Base-by-base conservation (phyloP, 2,329 filamentous ascomycete species). In the Xylariaceae sp. region DNA sequence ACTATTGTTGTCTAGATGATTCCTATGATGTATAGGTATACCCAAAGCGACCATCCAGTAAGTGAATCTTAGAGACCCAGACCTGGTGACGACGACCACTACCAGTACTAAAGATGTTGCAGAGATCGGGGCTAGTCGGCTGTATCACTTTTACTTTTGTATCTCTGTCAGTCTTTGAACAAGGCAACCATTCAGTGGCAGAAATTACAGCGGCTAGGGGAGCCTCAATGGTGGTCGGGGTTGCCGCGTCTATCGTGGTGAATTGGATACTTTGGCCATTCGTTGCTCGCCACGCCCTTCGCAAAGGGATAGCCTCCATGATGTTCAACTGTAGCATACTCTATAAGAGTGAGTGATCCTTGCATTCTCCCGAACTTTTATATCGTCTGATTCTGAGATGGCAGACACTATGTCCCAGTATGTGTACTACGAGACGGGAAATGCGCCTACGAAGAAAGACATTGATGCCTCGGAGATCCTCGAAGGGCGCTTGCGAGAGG, bases 191-290 rank as follows among this genome's bases (percentile, higher is more conserved):
- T 6, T 73, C 75, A 0, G 65, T 72, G 3, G 65, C 69, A 2
- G 62, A 70, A 3, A 71, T 78, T 5, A 75, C 75, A 6, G 75
- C 76, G 57, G 73, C 75, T 37, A 71, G 74, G 41, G 80, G 80
- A 0, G 59, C 76, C 2, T 73, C 76, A 0, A 77, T 84, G 56
- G 69, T 82, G 2, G 65, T 81, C 27, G 81, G 80, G 2, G 76
- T 80, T 2, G 71, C 79, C 1, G 72, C 76, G 1, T 79, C 80
- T 0, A 72, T 83, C 8, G 57, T 80, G 1, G 74, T 83, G 11
- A 84, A 83, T 59, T 84, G 80, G 80, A 62, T 80, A 9, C 68
- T 84, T 3, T 84, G 81, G 81, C 81, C 81, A 2, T 84, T 84
- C 58, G 74, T 84, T 4, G 80, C 81, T 8, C 73, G 81, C 9